Evolutionary conservation across 768 basidiomycete genomes (phyloP), one percentile per base, ranked within the genome.

Genomic region (Myochromella boudieri): DNA sequence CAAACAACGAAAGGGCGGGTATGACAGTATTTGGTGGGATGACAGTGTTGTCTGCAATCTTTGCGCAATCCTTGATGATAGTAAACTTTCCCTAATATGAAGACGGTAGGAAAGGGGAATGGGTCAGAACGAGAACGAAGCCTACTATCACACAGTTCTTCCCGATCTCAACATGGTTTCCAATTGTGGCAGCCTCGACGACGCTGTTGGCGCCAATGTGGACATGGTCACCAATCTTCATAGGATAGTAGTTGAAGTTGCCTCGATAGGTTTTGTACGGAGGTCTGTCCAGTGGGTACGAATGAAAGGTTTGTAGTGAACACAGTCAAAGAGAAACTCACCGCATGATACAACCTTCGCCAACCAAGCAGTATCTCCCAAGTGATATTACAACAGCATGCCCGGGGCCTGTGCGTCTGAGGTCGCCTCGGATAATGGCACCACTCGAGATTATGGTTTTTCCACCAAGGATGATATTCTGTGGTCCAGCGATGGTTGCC

Each of bases 391-490:
- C 92, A 4, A 97, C 94, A 4, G 93, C 88, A 74, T 94, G 91
- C 2, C 92, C 92, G 26, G 91, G 85, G 5, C 90, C 91, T 8
- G 92, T 87, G 31, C 95, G 74, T 37, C 93, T 77, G 43, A 99
- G 73, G 62, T 99, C 97, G 2, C 97, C 97, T 38, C 97, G 85
- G 40, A 99, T 87, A 44, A 97, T 91, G 7, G 91, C 90, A 15
- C 84, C 81, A 49, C 81, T 86, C 1, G 93, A 87, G 49, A 99
- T 95, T 64, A 98, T 92, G 2, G 93, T 94, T 71, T 97, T 97
- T 37, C 95, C 97, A 31, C 92, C 93, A 11, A 99, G 83, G 52
- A 97, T 92, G 64, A 98, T 99, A 64, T 97, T 97, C 66, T 94
- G 88, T 9, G 93, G 89, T 1, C 95, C 95, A 46, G 87, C 83